Evolutionary conservation across 1,284 basidiomycete genomes (phyloP).

Genomic region (Ustilago shanxiensis): DNA sequence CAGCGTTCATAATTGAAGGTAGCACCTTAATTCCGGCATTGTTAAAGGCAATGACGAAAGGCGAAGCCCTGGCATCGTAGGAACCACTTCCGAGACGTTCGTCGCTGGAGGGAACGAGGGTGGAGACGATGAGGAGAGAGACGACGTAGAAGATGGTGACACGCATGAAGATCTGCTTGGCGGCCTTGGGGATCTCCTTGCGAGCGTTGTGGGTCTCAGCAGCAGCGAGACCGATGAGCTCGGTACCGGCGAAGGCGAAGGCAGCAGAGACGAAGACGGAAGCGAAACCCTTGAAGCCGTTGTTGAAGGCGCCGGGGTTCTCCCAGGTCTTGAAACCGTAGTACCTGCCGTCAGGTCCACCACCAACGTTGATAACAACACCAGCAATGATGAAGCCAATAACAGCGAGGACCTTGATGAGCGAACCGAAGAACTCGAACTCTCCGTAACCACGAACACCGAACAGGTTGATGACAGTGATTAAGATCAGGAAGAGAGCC

Average conservation of each 20-base stretch:
- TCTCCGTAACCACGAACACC: constrained; percentile 68
- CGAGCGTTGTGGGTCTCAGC: constrained; percentile 75
- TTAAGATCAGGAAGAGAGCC: constrained; percentile 57
- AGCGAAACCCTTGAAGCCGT: constrained; percentile 68
- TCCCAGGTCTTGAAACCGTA: constrained; percentile 62
- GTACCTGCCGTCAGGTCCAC: constrained; percentile 57
- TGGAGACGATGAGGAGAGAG: constrained; percentile 76
- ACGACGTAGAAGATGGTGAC: constrained; percentile 74
- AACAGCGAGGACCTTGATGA: constrained; percentile 66
- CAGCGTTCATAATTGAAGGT: constrained; percentile 73
- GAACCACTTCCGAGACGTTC: constrained; percentile 58
- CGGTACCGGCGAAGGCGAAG: constrained; percentile 67
- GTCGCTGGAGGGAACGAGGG: constrained; percentile 71
- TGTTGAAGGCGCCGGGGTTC: constrained; percentile 64
- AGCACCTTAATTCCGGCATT: constrained; percentile 71
- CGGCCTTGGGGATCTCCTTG: constrained; percentile 72
- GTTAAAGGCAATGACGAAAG: constrained; percentile 73
- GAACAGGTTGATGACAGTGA: constrained; percentile 65
- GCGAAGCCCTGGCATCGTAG: constrained; percentile 71
- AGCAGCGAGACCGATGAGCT: constrained; percentile 78
- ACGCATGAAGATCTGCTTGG: constrained; percentile 72
- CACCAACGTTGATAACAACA: constrained; percentile 66
- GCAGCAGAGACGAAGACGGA: constrained; percentile 67
- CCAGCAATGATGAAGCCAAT: constrained; percentile 67
- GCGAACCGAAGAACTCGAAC: constrained; percentile 62